These are phyloP conservation scores for Melianthus villosus DNA, from an alignment of 441 rosid species.

Conservation along the genomic window DNA sequence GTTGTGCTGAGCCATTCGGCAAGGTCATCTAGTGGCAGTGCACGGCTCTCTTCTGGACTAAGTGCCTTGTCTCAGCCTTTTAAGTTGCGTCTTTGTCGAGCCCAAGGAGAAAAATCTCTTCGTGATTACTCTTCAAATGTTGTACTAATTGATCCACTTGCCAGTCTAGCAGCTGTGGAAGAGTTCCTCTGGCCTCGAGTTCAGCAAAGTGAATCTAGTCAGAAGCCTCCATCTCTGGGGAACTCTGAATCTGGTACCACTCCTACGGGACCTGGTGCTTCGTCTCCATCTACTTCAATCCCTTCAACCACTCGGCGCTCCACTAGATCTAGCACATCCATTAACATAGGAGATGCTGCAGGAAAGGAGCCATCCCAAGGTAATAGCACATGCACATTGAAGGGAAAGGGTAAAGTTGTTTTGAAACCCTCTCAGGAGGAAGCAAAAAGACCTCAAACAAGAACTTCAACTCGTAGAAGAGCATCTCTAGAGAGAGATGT, in stretches of 20 bases:
- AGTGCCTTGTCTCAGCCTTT: slow-evolving; percentile 93
- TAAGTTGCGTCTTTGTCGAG: slow-evolving; percentile 93
- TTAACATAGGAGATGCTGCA: slow-evolving; percentile 55
- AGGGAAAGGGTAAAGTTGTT: slow-evolving; percentile 97
- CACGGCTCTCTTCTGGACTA: slow-evolving; percentile 90
- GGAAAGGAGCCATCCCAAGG: slow-evolving; percentile 56
- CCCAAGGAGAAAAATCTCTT: slow-evolving; percentile 78
- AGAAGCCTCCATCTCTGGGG: slow-evolving; percentile 50
- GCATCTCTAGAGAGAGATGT: slow-evolving; percentile 69
- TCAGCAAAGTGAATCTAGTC: slow-evolving; percentile 73
- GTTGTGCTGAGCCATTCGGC: slow-evolving; percentile 90
- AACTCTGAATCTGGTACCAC: slow-evolving; percentile 54
- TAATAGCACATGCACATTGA: slow-evolving; percentile 60
- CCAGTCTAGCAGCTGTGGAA: slow-evolving; percentile 90
- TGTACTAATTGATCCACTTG: slow-evolving; percentile 93
- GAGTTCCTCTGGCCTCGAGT: slow-evolving; percentile 98
- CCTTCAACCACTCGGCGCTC: slow-evolving; percentile 66
- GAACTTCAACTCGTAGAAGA: slow-evolving; percentile 79
- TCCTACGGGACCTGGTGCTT: slow-evolving; percentile 56
- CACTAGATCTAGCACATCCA: slow-evolving; percentile 70
- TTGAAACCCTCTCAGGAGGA: slow-evolving; percentile 67
- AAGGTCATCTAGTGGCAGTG: slow-evolving; percentile 78
- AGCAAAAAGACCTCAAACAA: slow-evolving; percentile 82
- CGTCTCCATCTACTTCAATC: slow-evolving; percentile 62
- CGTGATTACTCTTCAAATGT: slow-evolving; percentile 94